Evolutionary conservation across 371 early-diverging fungal genomes (phyloP), one percentile per base, ranked within the genome.

Genomic region (Cokeromyces recurvatus): DNA sequence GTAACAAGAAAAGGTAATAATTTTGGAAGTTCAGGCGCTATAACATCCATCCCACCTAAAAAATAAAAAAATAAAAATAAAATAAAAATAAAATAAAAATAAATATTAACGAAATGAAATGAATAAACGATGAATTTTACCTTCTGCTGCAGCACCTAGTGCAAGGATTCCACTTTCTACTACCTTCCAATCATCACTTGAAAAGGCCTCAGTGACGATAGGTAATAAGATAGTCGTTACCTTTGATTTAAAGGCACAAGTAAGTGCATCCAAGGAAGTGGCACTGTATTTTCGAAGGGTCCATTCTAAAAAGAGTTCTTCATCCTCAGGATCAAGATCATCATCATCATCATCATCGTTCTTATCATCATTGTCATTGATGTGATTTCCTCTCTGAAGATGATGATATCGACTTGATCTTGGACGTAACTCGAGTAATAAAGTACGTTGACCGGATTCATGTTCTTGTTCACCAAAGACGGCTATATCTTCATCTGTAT

Each of bases 211-310:
- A 51, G 89, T 83, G 29, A 97, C 71, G 38, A 81, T 69, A 2
- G 96, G 95, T 55, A 96, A 70, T 27, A 96, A 64, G 37, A 78
- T 64, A 19, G 71, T 62, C 32, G 94, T 71, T 46, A 96, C 77
- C 11, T 81, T 80, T 53, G 84, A 80, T 32, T 76, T 83, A 57
- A 87, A 92, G 4, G 90, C 77, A 8, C 81, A 83, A 14, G 95
- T 81, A 29, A 96, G 62, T 11, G 90, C 86, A 51, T 97, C 98
- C 32, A 97, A 64, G 23, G 92, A 87, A 6, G 95, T 92, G 0
- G 98, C 97, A 5, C 94, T 86, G 72, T 94, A 95, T 66, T 95
- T 95, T 51, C 98, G 89, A 31, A 97, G 59, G 48, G 92, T 96
- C 98, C 98, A 97, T 59, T 92, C 90, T 41, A 82, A 83, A 47